Evolutionary conservation across 768 basidiomycete genomes (phyloP), one percentile per base, ranked within the genome.

Genomic region (Mycena rebaudengoi): DNA sequence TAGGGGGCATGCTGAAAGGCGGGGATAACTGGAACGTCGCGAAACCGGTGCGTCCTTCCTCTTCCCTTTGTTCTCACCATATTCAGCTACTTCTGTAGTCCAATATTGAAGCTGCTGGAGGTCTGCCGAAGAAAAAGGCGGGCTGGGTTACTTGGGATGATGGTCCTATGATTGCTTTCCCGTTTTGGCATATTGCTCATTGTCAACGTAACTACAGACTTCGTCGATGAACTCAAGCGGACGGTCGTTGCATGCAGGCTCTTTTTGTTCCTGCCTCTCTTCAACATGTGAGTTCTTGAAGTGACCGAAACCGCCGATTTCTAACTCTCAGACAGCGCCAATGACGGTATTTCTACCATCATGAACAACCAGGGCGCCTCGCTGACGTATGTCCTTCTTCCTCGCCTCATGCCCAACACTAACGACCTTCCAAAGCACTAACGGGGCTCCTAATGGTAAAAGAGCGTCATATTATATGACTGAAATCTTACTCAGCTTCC

Each of bases 371-470:
- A 72, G 60, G 76, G 74, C 3, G 75, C 73, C 16, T 70, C 71
- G 26, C 72, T 78, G 67, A 73, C 70, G n/a, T n/a, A n/a, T n/a
- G n/a, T n/a, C n/a, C n/a, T n/a, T n/a, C n/a, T n/a, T n/a, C n/a
- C n/a, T n/a, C n/a, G n/a, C n/a, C n/a, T n/a, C n/a, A n/a, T n/a
- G n/a, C n/a, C n/a, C n/a, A n/a, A n/a, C n/a, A n/a, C n/a, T n/a
- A n/a, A n/a, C n/a, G n/a, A n/a, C n/a, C n/a, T n/a, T n/a, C n/a
- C n/a, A n/a, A n/a, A n/a, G n/a, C 11, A 70, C 73, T 10, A 71
- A 78, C 35, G 76, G 74, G 12, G 72, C 65, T 1, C 74, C 70
- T 32, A 76, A 78, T 57, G 76, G n/a, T n/a, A n/a, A n/a, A n/a
- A n/a, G n/a, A n/a, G n/a, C n/a, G n/a, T n/a, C n/a, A n/a, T n/a